Conservation (phyloP, 2,329 filamentous ascomycete genomes). For the Aschersonia sp. region DNA sequence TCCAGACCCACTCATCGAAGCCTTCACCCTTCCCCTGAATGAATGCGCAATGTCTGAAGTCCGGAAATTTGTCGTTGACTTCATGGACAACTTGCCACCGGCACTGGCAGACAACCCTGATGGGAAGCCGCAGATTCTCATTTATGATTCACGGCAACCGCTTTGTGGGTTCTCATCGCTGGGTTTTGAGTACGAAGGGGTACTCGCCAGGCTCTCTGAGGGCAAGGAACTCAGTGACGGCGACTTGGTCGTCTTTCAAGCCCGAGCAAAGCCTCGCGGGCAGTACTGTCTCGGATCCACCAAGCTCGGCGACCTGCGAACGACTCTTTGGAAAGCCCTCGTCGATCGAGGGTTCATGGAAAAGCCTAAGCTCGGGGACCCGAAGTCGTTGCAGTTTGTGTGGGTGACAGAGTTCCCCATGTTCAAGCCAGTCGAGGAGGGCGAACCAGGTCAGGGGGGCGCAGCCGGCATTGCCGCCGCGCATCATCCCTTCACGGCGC, state of each 20-base stretch:
- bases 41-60: constrained; percentile 36
- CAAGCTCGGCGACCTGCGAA: constrained; percentile 57
- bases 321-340: constrained; percentile 53
- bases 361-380: constrained; percentile 19
- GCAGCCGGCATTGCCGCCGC: constrained; percentile 68
- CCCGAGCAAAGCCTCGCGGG: constrained; percentile 51
- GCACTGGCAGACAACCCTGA: constrained; percentile 53
- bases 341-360: constrained; percentile 45
- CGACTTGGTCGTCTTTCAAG: constrained; percentile 71
- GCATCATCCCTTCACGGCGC: constrained; percentile 93
- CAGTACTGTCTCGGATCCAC: constrained; percentile 44
- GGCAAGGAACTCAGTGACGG: constrained; percentile 39
- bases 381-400: constrained; percentile 46
- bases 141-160: constrained; percentile 60
- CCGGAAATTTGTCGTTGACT: constrained; percentile 47
- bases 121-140: constrained; percentile 67
- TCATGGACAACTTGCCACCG: constrained; percentile 51
- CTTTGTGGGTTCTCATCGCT: constrained; percentile 64
- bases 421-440: constrained; percentile 58
- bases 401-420: constrained; percentile 91
- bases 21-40: constrained; percentile 50
- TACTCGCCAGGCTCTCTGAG: constrained; percentile 17
- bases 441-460: constrained; percentile 67
- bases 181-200: constrained; percentile 50
- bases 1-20: constrained; percentile 56